Evolutionary conservation across 345 rosid genomes (phyloP), one percentile per base, ranked within the genome.

Genomic region (Anacardium occidentale): DNA sequence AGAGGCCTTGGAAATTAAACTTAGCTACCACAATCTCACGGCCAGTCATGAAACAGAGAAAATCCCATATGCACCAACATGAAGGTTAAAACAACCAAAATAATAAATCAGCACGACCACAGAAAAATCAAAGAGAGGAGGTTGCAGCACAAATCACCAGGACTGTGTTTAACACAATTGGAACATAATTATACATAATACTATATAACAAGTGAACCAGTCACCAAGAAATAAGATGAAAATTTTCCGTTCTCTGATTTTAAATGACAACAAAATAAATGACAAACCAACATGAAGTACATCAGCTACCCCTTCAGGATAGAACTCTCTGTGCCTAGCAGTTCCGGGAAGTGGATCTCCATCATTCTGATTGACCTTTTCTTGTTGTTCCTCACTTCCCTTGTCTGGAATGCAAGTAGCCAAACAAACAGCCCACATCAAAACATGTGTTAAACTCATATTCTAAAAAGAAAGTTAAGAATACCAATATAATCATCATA

Each of bases 341-440:
- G 99, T 95, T 73, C 98, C 99, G 64, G 99, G 99, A 83, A 95
- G 91, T 68, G 99, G 96, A 65, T 92, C 97, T 37, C 94, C 93
- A 55, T 95, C 97, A 76, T 84, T 91, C 73, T 87, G 83, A 69
- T 90, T 97, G 82, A 48, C 88, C 80, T 86, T 90, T 66, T 95
- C 96, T 60, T 72, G 85, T 53, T 89, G 94, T 82, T 91, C 96
- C 72, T 87, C 94, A 77, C 98, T 95, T 79, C 99, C 99, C 79
- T 88, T 95, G 84, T 95, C 99, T 8, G 99, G 99, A 80, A 95
- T 95, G 90, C 99, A 92, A 78, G 96, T 98, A 78, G 92, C 97
- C 83, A 95, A 80, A 84, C 99, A 95, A 79, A 92, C 99, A 82
- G 98, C 97, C 98, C 92, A 67, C 83, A 79, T 21, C 70, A 51